A percentile compares a stretch with the other conserved stretches of the same genome.
Evolutionary conservation across 106 monocot species (phyloP).

Genomic region (Alisma plantagoaquatica): DNA sequence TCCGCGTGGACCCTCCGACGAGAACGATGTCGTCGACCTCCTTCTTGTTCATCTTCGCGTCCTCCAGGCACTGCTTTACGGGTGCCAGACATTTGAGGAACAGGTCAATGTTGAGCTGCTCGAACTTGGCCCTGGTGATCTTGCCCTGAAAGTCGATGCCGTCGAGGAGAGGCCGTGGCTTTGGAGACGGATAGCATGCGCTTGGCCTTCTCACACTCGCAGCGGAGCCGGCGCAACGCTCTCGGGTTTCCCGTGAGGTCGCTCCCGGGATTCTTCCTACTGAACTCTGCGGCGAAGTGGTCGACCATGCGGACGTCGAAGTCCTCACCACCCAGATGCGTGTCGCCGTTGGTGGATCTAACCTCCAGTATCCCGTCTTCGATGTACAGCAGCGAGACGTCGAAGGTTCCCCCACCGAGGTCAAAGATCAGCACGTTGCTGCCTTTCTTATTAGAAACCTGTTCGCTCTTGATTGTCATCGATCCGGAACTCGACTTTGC

Average conservation of each 20-base stretch:
- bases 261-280: slow-evolving; percentile 13
- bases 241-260: slow-evolving; percentile 11
- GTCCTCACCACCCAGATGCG: slow-evolving; percentile 20
- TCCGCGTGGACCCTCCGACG: slow-evolving; percentile 16
- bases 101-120: slow-evolving; percentile 23
- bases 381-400: slow-evolving; percentile 12
- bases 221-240: slow-evolving; percentile 2
- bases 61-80: slow-evolving; percentile 52
- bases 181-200: slow-evolving; percentile 11
- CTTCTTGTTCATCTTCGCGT: slow-evolving; percentile 18
- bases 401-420: slow-evolving; percentile 1
- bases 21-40: slow-evolving; percentile 12
- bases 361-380: slow-evolving; percentile 15
- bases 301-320: slow-evolving; percentile 13
- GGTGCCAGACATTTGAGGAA: slow-evolving; percentile 54
- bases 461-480: too few relatives aligned
- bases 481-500: too few relatives aligned
- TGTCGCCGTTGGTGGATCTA: slow-evolving; percentile 15
- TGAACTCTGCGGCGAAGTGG: slow-evolving; percentile 11
- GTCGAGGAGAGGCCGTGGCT: slow-evolving; percentile 8
- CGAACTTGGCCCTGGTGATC: slow-evolving; percentile 14
- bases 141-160: slow-evolving; percentile 16
- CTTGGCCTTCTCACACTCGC: slow-evolving; percentile 20
- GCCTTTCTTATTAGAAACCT: too few relatives aligned
- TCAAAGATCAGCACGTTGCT: slow-evolving; percentile 20